A percentile compares a stretch with the other conserved stretches of the same genome.
Evolutionary conservation across 177 flowering plant species (phyloP).

Genomic region (Vitis hybrid): DNA sequence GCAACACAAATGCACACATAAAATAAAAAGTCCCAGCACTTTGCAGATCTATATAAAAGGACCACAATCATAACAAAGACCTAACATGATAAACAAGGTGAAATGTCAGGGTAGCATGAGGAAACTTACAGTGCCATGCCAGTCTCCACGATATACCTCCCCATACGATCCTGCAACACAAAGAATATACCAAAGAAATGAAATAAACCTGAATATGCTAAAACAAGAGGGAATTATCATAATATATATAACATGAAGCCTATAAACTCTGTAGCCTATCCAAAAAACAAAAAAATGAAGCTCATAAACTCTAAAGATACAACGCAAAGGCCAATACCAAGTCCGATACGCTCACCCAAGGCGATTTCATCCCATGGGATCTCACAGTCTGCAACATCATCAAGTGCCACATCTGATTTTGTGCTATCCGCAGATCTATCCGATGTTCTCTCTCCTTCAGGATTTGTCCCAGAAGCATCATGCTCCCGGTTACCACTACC

Average conservation of each 20-base stretch:
- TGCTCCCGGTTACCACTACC: slow-evolving; percentile 38
- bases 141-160: slow-evolving; percentile 95
- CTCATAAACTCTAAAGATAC: slow-evolving; percentile 7
- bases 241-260: background rate
- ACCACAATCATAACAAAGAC: background rate
- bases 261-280: slow-evolving; percentile 4
- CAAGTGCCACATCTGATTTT: slow-evolving; percentile 64
- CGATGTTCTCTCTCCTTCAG: slow-evolving; percentile 71
- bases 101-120: background rate
- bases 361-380: slow-evolving; percentile 90
- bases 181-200: slow-evolving; percentile 10
- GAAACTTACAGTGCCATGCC: slow-evolving; percentile 96
- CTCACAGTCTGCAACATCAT: slow-evolving; percentile 91
- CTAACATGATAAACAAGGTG: background rate
- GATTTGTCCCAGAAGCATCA: slow-evolving; percentile 30
- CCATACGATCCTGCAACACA: slow-evolving; percentile 82
- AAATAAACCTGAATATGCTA: slow-evolving; percentile 5
- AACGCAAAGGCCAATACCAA: slow-evolving; percentile 55
- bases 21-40: background rate
- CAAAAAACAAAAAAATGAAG: background rate
- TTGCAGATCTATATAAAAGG: background rate
- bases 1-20: too few relatives aligned
- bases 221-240: background rate
- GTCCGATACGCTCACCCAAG: slow-evolving; percentile 96
- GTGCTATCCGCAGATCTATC: slow-evolving; percentile 68